phyloP scores from a whole-genome alignment of 2,329 filamentous ascomycete genomes.

The Curvularia hawaiiensis region DNA sequence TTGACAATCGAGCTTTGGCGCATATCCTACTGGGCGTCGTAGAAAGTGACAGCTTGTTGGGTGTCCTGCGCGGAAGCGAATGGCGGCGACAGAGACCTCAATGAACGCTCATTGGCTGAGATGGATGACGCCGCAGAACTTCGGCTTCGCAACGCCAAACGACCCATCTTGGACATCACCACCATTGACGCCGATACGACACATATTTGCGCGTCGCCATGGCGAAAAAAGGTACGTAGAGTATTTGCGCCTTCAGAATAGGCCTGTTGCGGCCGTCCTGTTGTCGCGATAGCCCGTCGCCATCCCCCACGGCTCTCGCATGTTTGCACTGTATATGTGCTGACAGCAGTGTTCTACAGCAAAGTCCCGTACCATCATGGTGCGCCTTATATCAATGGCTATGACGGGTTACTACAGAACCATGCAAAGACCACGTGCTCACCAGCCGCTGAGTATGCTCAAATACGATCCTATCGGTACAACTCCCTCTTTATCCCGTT shows the following conservation, averaged over 20 bases:
- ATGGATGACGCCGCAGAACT: constrained; percentile 20
- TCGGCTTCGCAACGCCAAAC: constrained; percentile 28
- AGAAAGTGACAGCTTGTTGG: background rate
- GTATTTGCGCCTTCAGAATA: background rate
- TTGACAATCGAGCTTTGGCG: background rate
- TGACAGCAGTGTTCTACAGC: constrained; percentile 55
- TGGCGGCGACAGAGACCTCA: constrained; percentile 10
- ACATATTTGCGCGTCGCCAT: constrained; percentile 27
- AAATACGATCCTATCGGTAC: constrained; percentile 98
- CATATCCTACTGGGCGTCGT: background rate
- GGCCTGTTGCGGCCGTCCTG: too few species aligned
- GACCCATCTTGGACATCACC: constrained; percentile 21
- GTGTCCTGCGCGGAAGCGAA: background rate
- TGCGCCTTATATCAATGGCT: constrained; percentile 97
- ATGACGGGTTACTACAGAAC: constrained; percentile 98
- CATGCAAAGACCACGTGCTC: constrained; percentile 78
- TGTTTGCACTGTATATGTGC: constrained; percentile 8
- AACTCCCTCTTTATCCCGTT: constrained; percentile 30
- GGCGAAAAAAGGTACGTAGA: constrained; percentile 43
- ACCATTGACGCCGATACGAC: constrained; percentile 21
- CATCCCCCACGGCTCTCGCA: constrained; percentile 1
- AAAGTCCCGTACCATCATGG: constrained; percentile 90
- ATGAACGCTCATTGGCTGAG: constrained; percentile 26
- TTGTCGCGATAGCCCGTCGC: background rate
- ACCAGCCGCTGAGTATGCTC: constrained; percentile 90